A percentile compares a stretch with the other conserved stretches of the same genome.
Evolutionary conservation across 2,329 filamentous ascomycete species (phyloP).

Genomic region (Paecilomyces sp.): DNA sequence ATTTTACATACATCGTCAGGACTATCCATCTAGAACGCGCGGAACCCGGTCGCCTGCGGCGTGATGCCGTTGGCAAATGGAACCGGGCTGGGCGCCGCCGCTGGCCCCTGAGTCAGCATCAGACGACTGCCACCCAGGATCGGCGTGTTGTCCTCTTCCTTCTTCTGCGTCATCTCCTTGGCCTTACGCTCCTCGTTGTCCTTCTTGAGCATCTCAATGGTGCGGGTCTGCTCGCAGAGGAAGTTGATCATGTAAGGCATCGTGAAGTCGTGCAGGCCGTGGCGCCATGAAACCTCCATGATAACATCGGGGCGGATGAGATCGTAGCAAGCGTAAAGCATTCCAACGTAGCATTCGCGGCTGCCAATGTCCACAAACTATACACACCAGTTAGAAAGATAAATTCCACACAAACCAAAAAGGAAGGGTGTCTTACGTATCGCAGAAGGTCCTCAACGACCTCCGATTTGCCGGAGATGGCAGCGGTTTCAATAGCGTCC

Average conservation of each 20-base stretch:
- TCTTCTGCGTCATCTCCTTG: constrained; percentile 65
- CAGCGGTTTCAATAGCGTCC: constrained; percentile 96
- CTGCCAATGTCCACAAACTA: constrained; percentile 99
- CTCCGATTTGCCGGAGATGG: constrained; percentile 81
- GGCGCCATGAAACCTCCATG: constrained; percentile 93
- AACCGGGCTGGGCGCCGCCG: constrained; percentile 48
- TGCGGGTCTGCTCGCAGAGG: constrained; percentile 79
- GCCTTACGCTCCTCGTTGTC: constrained; percentile 93
- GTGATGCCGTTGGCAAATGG: constrained; percentile 82
- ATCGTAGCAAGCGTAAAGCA: constrained; percentile 98
- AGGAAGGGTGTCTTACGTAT: constrained; percentile 69
- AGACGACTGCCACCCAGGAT: constrained; percentile 77
- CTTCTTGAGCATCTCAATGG: constrained; percentile 77
- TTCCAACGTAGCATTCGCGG: constrained; percentile 98
- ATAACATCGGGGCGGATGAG: constrained; percentile 89
- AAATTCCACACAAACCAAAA: background rate
- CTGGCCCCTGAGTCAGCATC: constrained; percentile 91
- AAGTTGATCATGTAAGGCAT: constrained; percentile 99
- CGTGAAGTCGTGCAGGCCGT: constrained; percentile 90
- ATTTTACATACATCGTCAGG: background rate
- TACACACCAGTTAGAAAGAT: constrained; percentile 23
- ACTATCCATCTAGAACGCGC: constrained; percentile 40
- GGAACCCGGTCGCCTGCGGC: constrained; percentile 77
- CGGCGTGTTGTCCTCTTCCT: constrained; percentile 86
- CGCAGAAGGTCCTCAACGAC: constrained; percentile 92